Evolutionary conservation across 2,329 filamentous ascomycete species (phyloP), one percentile per base, ranked within the genome.

Genomic region (Oidium heveae): DNA sequence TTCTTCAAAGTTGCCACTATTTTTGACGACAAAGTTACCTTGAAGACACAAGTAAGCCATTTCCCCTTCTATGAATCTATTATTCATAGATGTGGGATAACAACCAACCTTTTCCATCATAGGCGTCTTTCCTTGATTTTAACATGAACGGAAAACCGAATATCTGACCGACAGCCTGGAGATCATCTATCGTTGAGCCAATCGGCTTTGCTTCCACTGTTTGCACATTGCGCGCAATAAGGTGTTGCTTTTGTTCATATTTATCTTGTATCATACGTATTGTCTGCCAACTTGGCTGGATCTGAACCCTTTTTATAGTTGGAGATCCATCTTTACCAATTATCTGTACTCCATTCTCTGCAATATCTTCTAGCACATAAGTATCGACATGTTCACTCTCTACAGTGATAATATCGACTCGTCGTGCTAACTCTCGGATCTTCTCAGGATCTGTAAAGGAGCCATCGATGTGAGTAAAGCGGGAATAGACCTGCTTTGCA

Each of bases 301-400:
- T 74, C 43, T 79, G 71, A 44, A 83, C 74, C 59, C 68, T 72
- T 63, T 71, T 74, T 51, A 64, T 62, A 1, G 46, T 55, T 49
- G 62, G 66, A 37, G 66, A 64, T 32, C 68, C 69, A 57, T 68
- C 61, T n/a, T 64, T 61, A n/a, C 63, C 64, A 39, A 59, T 68
- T 22, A 79, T 70, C 58, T 76, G 69, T 4, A 82, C 77, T 36
- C 80, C 78, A 54, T 72, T 70, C 16, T 76, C 76, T 4, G 77
- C 78, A 56, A 95, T 79, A 64, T 93, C 84, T 68, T 94, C 86
- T 4, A 95, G 75, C 24, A 91, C 82, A 54, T 86, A 73, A n/a
- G 86, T 91, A 67, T 95, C 79, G 56, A 95, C 83, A 68, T 95
- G 89, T 71, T 96, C 89, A 59, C 94, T 95, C 68, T 96, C 89